Evolutionary conservation across 495 filamentous ascomycete species (phyloP), one percentile per base, ranked within the genome.

Genomic region (Xylaria telfairii): DNA sequence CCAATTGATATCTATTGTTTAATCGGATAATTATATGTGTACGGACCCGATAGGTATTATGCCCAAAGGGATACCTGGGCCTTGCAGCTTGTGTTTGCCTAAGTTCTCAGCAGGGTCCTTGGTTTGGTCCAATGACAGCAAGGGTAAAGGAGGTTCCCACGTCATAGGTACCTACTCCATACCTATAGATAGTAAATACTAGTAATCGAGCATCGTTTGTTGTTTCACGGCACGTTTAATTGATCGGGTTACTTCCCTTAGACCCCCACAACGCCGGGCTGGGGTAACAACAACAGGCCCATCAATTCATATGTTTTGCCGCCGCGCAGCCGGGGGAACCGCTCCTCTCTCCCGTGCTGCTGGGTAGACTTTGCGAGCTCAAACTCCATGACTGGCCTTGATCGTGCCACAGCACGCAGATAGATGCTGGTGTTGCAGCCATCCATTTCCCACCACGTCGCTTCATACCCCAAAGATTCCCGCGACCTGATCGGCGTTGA

Each of bases 371-470:
- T 59, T 59, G 56, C 30, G 30, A 59, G 54, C 56, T 62, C 21
- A 28, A 41, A 42, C 21, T 62, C 17, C 61, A 64, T 64, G 61
- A 64, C 61, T 64, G 61, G 61, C 39, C 32, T 39, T 44, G 21
- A n/a, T 46, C 61, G 41, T 64, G 41, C 61, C 41, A 64, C 41
- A 28, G 41, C 61, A 64, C 59, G 41, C 61, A 64, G 37, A 62
- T n/a, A 3, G 34, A 21, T 47, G 24, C 21, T 64, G 10, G 41
- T 32, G 41, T 46, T 9, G 26, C 61, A 64, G 41, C 41, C 61
- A 64, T 32, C 61, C 61, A 47, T 32, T 47, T 64, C 61, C 41
- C 15, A 62, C 59, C 59, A 62, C 59, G 59, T 62, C 24, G 59
- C 59, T 34, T 10, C 59, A 15, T 19, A 62, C 21, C 59, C 37